phyloP scores from a whole-genome alignment of 176 grass and related monocot species.

The Aegilops speltoides region DNA sequence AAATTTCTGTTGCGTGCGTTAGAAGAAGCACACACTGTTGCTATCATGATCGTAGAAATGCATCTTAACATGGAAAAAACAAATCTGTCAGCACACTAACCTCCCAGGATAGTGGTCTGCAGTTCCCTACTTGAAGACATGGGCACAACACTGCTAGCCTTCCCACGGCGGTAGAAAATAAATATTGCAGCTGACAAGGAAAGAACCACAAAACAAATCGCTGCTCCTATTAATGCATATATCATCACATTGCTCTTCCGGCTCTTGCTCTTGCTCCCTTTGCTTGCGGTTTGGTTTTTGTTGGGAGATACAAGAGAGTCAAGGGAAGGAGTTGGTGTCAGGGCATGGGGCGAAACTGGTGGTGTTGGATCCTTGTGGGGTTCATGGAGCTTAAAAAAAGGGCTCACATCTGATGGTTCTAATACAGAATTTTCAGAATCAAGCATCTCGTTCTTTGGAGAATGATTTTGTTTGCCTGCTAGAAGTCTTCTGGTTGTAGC shows the following conservation, averaged over 20 bases:
- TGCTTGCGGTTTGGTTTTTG: not conserved
- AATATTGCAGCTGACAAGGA: conserved; percentile 37
- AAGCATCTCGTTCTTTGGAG: not conserved
- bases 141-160: conserved; percentile 60
- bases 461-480: conserved; percentile 14
- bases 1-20: conserved; percentile 2
- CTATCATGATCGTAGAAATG: not conserved
- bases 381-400: not conserved
- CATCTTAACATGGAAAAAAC: not conserved
- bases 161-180: conserved; percentile 43
- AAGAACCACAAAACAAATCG: conserved; percentile 26
- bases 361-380: not conserved
- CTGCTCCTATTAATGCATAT: conserved; percentile 46
- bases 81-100: conserved; percentile 40
- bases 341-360: not conserved
- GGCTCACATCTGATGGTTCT: not conserved
- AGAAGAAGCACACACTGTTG: not conserved
- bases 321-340: not conserved
- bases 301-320: not conserved
- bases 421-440: not conserved
- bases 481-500: conserved; percentile 16
- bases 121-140: conserved; percentile 59
- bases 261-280: conserved; percentile 20
- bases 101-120: conserved; percentile 50
- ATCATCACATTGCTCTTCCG: not conserved